Conservation (phyloP, 2,329 filamentous ascomycete species). For the Alternaria sp. region DNA sequence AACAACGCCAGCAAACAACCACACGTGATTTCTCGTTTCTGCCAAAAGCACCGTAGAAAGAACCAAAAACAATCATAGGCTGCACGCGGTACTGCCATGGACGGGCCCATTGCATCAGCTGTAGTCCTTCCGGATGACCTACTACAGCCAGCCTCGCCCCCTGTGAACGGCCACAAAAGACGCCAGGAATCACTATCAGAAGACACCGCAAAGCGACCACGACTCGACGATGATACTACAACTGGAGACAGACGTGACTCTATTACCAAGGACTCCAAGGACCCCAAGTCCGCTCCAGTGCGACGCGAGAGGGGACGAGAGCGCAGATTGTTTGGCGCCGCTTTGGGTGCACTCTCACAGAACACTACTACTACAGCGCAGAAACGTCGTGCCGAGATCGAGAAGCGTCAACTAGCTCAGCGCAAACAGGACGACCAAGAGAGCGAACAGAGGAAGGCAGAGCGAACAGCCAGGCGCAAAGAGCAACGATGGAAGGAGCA, state of each 20-base stretch:
- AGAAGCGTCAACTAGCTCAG: constrained; percentile 81
- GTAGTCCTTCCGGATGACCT: constrained; percentile 61
- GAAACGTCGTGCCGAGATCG: constrained; percentile 79
- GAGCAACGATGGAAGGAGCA: constrained; percentile 73
- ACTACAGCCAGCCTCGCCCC: constrained; percentile 42
- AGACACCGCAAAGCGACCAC: constrained; percentile 62
- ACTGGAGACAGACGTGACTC: constrained; percentile 29
- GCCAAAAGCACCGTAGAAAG: not conserved
- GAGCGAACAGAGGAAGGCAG: constrained; percentile 72
- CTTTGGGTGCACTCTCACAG: constrained; percentile 81
- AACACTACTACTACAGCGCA: constrained; percentile 67
- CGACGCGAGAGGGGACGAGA: constrained; percentile 79
- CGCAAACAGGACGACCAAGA: constrained; percentile 76
- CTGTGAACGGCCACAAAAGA: constrained; percentile 54
- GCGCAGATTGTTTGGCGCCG: constrained; percentile 83
- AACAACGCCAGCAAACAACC: not conserved
- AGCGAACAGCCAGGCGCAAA: constrained; percentile 70
- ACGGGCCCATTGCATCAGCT: constrained; percentile 62
- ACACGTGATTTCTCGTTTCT: constrained; percentile 1
- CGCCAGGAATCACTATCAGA: constrained; percentile 64
- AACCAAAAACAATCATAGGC: not conserved
- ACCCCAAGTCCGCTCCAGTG: constrained; percentile 49
- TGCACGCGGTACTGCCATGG: constrained; percentile 28
- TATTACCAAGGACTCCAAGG: constrained; percentile 24
- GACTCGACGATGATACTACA: constrained; percentile 53